These are phyloP conservation scores for Buxus sempervirens DNA, from an alignment of 164 flowering plant genomes.

Conservation along the genomic window DNA sequence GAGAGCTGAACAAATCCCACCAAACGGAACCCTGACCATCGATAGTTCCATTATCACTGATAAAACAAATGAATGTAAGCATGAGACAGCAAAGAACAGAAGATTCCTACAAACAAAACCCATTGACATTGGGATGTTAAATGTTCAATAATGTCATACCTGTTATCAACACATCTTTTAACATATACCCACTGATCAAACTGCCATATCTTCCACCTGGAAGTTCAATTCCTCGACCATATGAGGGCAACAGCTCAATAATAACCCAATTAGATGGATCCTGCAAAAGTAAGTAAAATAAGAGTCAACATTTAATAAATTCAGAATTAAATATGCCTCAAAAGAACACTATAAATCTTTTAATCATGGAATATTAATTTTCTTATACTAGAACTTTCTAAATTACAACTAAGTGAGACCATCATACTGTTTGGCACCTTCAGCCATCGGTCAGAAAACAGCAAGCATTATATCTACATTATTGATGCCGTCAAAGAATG, in stretches of 20 bases:
- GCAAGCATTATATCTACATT: no score
- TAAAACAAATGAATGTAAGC: constrained; percentile 1
- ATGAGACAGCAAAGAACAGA: constrained; percentile 1
- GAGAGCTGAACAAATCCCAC: constrained; percentile 72
- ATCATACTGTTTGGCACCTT: no score
- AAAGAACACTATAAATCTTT: not conserved
- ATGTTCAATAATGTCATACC: constrained; percentile 35
- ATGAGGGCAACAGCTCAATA: constrained; percentile 73
- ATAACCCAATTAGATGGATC: constrained; percentile 64
- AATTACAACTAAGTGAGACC: no score
- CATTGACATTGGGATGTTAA: not conserved
- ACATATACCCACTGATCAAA: constrained; percentile 58
- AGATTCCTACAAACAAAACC: not conserved
- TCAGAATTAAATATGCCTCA: not conserved
- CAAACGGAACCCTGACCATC: constrained; percentile 93
- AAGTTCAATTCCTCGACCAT: constrained; percentile 80
- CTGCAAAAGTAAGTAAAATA: constrained; percentile 23
- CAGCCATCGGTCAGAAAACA: no score
- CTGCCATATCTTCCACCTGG: constrained; percentile 74
- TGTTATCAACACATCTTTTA: constrained; percentile 80
- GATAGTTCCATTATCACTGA: constrained; percentile 88
- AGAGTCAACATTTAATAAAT: not conserved
- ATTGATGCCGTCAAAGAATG: no score
- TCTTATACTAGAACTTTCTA: not conserved
- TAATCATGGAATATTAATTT: not conserved